Base-by-base conservation (phyloP, 2,329 filamentous ascomycete genomes). In the Colletotrichum neosansevieriae region DNA sequence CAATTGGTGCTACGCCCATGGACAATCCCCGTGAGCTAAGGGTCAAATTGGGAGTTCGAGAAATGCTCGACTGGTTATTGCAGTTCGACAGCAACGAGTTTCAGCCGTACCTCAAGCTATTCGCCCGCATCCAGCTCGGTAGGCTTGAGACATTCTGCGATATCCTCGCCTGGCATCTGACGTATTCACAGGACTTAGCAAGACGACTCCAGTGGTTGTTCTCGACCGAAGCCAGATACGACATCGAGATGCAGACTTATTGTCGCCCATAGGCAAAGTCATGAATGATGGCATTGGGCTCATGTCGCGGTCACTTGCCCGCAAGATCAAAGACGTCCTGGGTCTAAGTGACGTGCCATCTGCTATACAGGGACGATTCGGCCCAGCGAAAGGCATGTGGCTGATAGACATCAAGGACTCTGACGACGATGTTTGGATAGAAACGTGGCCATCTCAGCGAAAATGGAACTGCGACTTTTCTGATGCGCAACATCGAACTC, bases 361-460 rank as follows among this genome's bases (percentile, higher is more conserved):
- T 38, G 89, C 85, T 0, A 89, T 91, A 51, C 92, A 95, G 76
- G 92, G 83, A 1, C 86, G 93, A 0, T 86, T 94, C 40, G 91
- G 88, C 10, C 88, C 90, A 17, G 91, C 91, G 0, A 95, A 95
- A 76, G 93, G 92, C 0, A 82, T 94, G 71, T 94, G 92, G 92
- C 84, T 91, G 53, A 77, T 91, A 5, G 89, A 91, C 71, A 80
- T 82, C 0, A 74, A 80, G 0, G 83, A 86, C 29, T 77, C 76
- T 0, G 78, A 79, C 1, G 79, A 84, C 2, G 74, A 81, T 0
- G 78, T 88, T 15, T 92, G 90, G 91, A 92, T 94, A 47, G 84
- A 90, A 63, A 87, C 91, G 0, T 88, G 83, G 63, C 83, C 81
- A 0, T 93, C 90, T 0, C 93, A 95, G 68, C 78, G 84, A 1